Evolutionary conservation across 495 filamentous ascomycete genomes (phyloP).

Genomic region (Trypethelium eluteriae): DNA sequence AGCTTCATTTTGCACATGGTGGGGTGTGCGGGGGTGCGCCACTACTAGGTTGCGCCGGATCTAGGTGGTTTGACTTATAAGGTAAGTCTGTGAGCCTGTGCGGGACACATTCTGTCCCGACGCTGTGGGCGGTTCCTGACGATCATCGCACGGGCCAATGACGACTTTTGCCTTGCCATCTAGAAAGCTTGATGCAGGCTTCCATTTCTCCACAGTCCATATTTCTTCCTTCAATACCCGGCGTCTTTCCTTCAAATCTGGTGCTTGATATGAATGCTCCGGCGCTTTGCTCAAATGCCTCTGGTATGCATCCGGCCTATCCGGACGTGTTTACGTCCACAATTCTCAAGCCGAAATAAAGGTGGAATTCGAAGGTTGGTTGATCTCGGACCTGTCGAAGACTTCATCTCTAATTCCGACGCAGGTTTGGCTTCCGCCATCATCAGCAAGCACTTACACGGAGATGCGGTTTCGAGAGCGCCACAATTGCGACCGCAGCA

Average conservation of each 20-base stretch:
- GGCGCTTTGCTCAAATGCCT: too few species aligned
- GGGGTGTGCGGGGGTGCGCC: too few species aligned
- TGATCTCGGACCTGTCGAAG: not conserved
- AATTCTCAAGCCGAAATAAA: not conserved
- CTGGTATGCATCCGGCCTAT: too few species aligned
- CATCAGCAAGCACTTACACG: not conserved
- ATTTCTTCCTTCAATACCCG: not conserved
- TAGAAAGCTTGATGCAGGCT: not conserved
- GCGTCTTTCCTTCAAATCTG: too few species aligned
- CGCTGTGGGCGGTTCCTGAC: not conserved
- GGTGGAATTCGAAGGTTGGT: not conserved
- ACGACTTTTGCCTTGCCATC: not conserved
- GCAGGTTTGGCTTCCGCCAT: not conserved
- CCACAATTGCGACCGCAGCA: not conserved
- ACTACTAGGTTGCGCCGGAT: too few species aligned
- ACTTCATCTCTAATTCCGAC: not conserved
- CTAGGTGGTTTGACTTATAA: not conserved
- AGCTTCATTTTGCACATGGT: too few species aligned
- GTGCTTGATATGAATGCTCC: too few species aligned
- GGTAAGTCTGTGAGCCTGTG: too few species aligned
- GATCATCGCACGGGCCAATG: constrained; percentile 10
- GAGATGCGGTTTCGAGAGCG: not conserved
- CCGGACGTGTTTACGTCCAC: too few species aligned
- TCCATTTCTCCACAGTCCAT: not conserved
- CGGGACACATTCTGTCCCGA: too few species aligned